Conservation (phyloP, 805 yeast species). For the Candida taoyuanica region DNA sequence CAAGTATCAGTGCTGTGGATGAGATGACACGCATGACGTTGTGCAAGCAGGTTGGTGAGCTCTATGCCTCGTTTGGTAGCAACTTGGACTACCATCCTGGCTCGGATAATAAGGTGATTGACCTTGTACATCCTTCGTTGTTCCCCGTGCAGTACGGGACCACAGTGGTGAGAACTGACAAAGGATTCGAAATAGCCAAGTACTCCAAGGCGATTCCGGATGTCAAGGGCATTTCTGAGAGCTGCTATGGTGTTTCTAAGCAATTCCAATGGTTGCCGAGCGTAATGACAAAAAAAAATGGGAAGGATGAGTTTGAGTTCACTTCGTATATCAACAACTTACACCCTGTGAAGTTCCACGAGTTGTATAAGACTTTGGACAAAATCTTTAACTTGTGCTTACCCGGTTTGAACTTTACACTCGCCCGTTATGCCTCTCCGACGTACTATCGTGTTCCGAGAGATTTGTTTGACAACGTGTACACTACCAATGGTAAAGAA, state of each 20-base stretch:
- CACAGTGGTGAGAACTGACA: conserved; percentile 1
- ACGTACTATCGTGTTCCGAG: conserved; percentile 3
- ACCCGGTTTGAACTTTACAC: conserved; percentile 5
- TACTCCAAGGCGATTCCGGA: conserved; percentile 1
- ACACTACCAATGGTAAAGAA: neutral
- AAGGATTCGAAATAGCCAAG: neutral
- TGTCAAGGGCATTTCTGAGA: neutral
- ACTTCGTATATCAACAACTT: conserved; percentile 10
- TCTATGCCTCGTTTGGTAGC: conserved; percentile 6
- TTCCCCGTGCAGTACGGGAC: conserved; percentile 12
- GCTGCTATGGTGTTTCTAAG: conserved; percentile 1
- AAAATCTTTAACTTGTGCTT: conserved; percentile 4
- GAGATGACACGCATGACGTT: conserved; percentile 1
- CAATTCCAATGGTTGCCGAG: conserved; percentile 9
- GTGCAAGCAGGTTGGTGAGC: conserved; percentile 1
- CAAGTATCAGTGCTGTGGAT: conserved; percentile 1
- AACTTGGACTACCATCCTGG: conserved; percentile 11
- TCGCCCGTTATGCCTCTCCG: conserved; percentile 4
- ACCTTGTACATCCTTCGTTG: conserved; percentile 10
- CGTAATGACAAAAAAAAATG: neutral
- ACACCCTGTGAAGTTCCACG: conserved; percentile 3
- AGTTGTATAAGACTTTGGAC: conserved; percentile 1
- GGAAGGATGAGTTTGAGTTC: neutral
- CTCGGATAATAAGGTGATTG: conserved; percentile 8
- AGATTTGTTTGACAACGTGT: conserved; percentile 1